Base-by-base conservation (phyloP, 495 filamentous ascomycete genomes). In the Melanomma pulvis-pyrius region DNA sequence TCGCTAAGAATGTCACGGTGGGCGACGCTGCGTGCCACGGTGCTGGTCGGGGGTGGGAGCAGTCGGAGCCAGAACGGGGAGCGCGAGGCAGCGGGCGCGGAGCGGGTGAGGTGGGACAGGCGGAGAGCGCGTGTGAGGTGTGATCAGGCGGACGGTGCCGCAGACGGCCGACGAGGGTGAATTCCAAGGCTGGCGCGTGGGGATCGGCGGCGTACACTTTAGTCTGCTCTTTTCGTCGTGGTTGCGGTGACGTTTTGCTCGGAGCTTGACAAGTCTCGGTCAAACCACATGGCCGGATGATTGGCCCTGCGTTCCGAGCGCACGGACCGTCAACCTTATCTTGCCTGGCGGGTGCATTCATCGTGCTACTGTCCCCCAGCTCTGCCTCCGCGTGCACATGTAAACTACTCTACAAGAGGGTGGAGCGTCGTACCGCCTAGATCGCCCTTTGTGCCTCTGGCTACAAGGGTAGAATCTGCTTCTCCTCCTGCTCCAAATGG, bases 131-230 rank as follows among this genome's bases (percentile, higher is more conserved):
- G 48, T 26, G 48, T 51, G 22, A 19, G 9, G 17, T 7, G 34
- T 39, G 34, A 57, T 39, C 53, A 57, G 53, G 24, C 53, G 30
- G 30, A 34, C 11, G 53, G 53, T 22, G 19, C 19, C 53, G 21
- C 26, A 44, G 17, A 9, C 17, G 53, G 29, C 28, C 13, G 32
- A 8, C 51, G 25, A 9, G 17, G 12, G 24, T 28, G 25, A 29
- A 19, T 15, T 49, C 15, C 6, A 6, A 3, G 8, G 4, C 19
- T 57, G 53, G 53, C 17, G 19, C 30, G 12, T 57, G 17, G 7
- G 21, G 53, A 57, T 29, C 41, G 53, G 32, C 53, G 53, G 30
- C 3, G 39, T 3, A 3, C 39, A 11, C 39, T 6, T 44, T 44
- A 3, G 39, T 6, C 8, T 7, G 8, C 39, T 44, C n/a, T 44